These are phyloP conservation scores for Acanthamoeba royreba DNA, from an alignment of 208 protist genomes.

Conservation along the genomic window DNA sequence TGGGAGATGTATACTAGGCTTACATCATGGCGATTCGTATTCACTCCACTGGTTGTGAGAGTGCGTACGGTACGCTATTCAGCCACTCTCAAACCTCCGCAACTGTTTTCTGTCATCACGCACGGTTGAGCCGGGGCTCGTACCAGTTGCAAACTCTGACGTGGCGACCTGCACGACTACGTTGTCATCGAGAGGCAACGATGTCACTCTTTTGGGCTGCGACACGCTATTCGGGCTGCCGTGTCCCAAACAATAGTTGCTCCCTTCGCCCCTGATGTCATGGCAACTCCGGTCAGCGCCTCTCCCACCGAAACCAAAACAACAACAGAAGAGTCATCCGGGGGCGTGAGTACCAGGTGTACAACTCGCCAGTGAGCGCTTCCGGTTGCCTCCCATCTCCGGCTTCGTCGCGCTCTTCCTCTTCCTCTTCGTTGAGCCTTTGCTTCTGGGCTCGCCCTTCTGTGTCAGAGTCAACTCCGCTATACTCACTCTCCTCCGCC, in stretches of 20 bases:
- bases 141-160: background rate
- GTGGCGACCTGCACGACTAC: background rate
- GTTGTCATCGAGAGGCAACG: background rate
- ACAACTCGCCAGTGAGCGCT: no score
- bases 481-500: background rate
- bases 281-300: background rate
- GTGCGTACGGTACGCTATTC: background rate
- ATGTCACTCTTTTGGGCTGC: background rate
- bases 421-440: no score
- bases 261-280: background rate
- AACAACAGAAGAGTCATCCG: no score
- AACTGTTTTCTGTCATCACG: background rate
- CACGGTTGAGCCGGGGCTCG: background rate
- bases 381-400: no score
- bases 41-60: background rate
- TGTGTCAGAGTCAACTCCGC: no score
- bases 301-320: no score
- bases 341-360: no score
- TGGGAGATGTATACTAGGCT: slow-evolving; percentile 10
- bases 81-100: background rate
- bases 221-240: background rate
- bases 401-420: background rate
- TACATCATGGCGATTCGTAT: background rate
- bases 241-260: background rate
- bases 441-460: background rate